These are phyloP conservation scores for Calophaca sinica DNA, from an alignment of 306 rosid genomes.

Conservation along the genomic window DNA sequence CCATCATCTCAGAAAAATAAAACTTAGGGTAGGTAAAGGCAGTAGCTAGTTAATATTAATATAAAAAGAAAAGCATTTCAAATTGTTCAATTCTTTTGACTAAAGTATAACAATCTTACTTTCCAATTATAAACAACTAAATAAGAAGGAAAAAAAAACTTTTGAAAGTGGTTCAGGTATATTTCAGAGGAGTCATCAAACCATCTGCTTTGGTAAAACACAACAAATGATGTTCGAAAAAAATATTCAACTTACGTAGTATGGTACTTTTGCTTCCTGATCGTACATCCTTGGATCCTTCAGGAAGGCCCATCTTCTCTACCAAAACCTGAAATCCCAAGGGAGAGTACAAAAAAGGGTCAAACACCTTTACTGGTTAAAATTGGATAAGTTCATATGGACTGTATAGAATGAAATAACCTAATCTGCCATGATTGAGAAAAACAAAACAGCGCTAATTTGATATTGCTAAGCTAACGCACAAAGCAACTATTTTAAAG, in stretches of 20 bases:
- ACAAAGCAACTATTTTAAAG: slow-evolving; percentile 17
- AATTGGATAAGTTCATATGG: slow-evolving; percentile 1
- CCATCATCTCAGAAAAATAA: slow-evolving; percentile 9
- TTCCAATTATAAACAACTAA: slow-evolving; percentile 7
- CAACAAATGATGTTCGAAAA: not conserved
- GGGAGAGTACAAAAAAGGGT: slow-evolving; percentile 33
- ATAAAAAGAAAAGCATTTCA: not conserved
- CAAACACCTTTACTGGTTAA: slow-evolving; percentile 19
- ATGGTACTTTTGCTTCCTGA: slow-evolving; percentile 47
- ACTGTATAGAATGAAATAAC: not conserved
- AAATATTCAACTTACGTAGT: slow-evolving; percentile 60
- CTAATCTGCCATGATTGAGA: slow-evolving; percentile 3
- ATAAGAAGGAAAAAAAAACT: not conserved
- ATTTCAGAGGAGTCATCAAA: slow-evolving; percentile 9
- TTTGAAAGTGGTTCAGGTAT: slow-evolving; percentile 2
- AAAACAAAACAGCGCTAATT: slow-evolving; percentile 8
- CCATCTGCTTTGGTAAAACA: not conserved
- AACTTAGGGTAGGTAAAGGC: not conserved
- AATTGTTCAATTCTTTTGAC: slow-evolving; percentile 15
- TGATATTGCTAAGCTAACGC: slow-evolving; percentile 8
- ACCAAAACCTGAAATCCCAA: slow-evolving; percentile 72
- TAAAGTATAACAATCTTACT: not conserved
- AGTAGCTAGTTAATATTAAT: not conserved
- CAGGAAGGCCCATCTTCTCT: slow-evolving; percentile 92
- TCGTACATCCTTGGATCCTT: slow-evolving; percentile 46